Evolutionary conservation across 2,329 filamentous ascomycete species (phyloP).

Genomic region (Claviceps digitariae): DNA sequence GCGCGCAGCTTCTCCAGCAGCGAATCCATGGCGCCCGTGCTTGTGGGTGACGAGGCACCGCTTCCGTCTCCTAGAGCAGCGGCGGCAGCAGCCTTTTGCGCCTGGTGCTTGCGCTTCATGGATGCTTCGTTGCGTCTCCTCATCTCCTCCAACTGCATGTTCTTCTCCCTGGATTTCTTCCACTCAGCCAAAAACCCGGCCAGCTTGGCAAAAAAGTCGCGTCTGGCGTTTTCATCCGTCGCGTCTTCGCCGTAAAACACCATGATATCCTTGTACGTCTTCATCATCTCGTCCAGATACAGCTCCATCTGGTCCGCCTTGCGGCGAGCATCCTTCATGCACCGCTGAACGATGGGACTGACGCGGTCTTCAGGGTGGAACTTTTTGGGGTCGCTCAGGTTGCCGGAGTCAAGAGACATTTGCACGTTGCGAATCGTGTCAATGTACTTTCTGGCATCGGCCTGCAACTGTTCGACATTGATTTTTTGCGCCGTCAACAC

Average conservation of each 20-base stretch:
- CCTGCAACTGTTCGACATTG: slow-evolving; percentile 82
- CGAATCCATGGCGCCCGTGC: slow-evolving; percentile 88
- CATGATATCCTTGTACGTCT: slow-evolving; percentile 90
- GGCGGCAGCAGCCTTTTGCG: slow-evolving; percentile 37
- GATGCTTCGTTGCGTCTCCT: slow-evolving; percentile 77
- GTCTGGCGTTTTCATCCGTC: slow-evolving; percentile 76
- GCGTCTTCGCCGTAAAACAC: slow-evolving; percentile 92
- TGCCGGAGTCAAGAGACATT: slow-evolving; percentile 79
- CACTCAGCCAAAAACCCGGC: slow-evolving; percentile 83
- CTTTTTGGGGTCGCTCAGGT: slow-evolving; percentile 89
- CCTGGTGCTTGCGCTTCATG: slow-evolving; percentile 79
- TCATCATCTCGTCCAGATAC: slow-evolving; percentile 84
- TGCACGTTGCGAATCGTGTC: slow-evolving; percentile 92
- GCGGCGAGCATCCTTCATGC: slow-evolving; percentile 90
- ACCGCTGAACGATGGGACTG: slow-evolving; percentile 75
- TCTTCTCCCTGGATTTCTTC: slow-evolving; percentile 95
- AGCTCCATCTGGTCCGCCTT: slow-evolving; percentile 94
- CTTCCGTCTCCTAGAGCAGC: slow-evolving; percentile 30
- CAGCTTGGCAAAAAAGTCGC: slow-evolving; percentile 92
- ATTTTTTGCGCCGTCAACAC: slow-evolving; percentile 75
- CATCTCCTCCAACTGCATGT: slow-evolving; percentile 67
- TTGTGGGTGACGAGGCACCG: slow-evolving; percentile 46
- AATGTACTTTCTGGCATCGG: slow-evolving; percentile 84
- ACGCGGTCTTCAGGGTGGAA: slow-evolving; percentile 97
- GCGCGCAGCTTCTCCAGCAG: slow-evolving; percentile 88